phyloP scores from a whole-genome alignment of 495 filamentous ascomycete species.

The Ramalina peruviana region DNA sequence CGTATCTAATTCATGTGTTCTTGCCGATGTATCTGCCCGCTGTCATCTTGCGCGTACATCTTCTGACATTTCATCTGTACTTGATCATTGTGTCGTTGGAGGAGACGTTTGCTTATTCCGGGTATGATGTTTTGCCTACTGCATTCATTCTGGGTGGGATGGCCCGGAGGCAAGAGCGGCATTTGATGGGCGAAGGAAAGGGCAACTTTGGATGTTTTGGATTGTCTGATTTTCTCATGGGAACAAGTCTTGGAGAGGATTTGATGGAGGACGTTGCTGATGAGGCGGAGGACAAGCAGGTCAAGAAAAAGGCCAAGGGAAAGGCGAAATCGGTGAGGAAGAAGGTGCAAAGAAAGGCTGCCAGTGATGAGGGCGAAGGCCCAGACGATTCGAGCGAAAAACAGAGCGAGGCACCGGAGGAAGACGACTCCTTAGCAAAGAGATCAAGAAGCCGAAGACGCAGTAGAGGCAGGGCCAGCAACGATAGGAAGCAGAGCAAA shows the following conservation, averaged over 20 bases:
- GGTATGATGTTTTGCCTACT: constrained; percentile 60
- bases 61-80: constrained; percentile 66
- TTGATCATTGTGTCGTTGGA: constrained; percentile 55
- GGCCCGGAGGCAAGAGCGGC: constrained; percentile 51
- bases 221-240: constrained; percentile 59
- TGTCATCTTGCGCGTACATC: constrained; percentile 50
- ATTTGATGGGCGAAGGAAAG: constrained; percentile 42
- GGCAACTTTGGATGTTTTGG: constrained; percentile 75
- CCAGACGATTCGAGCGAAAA: constrained; percentile 2
- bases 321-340: constrained; percentile 24
- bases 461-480: constrained; percentile 13
- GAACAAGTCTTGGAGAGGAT: constrained; percentile 48
- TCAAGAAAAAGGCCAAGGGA: constrained; percentile 34
- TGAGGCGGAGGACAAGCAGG: constrained; percentile 44
- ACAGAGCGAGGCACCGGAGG: constrained; percentile 14
- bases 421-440: constrained; percentile 14
- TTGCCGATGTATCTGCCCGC: constrained; percentile 64
- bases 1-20: constrained; percentile 53
- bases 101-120: constrained; percentile 62
- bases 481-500: constrained; percentile 1
- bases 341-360: constrained; percentile 17
- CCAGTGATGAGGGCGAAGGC: background rate
- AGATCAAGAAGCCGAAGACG: constrained; percentile 19
- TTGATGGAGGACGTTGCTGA: constrained; percentile 40
- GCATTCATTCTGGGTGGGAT: constrained; percentile 63